phyloP scores from a whole-genome alignment of 2,329 filamentous ascomycete genomes.

The Emmonsia crescens region DNA sequence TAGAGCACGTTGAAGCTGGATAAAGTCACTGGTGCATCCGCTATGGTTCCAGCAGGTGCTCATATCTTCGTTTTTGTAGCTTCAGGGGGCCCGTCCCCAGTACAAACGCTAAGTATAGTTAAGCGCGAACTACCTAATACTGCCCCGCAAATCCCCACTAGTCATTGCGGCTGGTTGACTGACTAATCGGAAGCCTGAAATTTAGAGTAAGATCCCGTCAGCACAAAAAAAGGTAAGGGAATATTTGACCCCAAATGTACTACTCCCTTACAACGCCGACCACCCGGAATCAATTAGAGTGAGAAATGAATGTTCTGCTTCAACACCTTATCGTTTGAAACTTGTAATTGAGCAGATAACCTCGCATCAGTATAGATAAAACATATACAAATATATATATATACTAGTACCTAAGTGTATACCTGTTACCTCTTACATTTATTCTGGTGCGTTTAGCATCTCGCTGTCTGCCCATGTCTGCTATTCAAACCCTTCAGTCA shows the following conservation, averaged over 20 bases:
- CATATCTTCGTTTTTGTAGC: no score
- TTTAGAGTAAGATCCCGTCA: no score
- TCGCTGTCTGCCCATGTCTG: neutral
- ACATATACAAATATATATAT: neutral
- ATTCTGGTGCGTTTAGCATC: no score
- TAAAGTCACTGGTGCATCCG: no score
- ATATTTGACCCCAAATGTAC: neutral
- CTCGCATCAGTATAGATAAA: neutral
- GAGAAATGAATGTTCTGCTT: neutral
- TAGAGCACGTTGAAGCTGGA: conserved; percentile 39
- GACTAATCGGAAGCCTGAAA: neutral
- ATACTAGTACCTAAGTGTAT: neutral
- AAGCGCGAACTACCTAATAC: no score
- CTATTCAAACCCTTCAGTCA: conserved; percentile 18
- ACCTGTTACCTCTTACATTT: no score
- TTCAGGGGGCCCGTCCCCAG: no score
- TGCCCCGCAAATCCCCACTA: no score
- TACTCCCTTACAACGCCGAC: neutral
- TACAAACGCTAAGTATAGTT: no score
- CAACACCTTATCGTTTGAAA: neutral
- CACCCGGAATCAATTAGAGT: neutral
- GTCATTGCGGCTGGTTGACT: no score
- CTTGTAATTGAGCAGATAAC: neutral
- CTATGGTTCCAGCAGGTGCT: no score
- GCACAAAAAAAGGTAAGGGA: no score